phyloP scores from a whole-genome alignment of 108 stramenopile genomes.

The Fistulifera pelliculosa region DNA sequence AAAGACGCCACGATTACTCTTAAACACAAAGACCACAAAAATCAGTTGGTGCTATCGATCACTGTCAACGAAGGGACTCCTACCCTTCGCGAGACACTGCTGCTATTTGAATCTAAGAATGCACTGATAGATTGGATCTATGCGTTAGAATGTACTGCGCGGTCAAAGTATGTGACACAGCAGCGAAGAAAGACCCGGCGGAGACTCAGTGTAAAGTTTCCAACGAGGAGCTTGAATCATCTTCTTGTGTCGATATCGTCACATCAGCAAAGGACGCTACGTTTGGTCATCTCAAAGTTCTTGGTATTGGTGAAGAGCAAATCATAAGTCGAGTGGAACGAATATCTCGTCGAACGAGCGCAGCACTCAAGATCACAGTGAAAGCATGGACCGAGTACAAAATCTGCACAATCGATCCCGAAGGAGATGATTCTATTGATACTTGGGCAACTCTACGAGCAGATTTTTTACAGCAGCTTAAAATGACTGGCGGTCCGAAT shows the following conservation, averaged over 20 bases:
- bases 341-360: conserved; percentile 17
- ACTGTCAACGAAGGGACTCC: no score
- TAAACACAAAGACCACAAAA: conserved; percentile 40
- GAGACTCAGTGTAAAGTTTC: background rate
- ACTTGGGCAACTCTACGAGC: conserved; percentile 70
- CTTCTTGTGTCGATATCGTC: background rate
- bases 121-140: conserved; percentile 43
- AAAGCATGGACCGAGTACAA: conserved; percentile 65
- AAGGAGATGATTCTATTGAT: conserved; percentile 63
- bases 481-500: conserved; percentile 43
- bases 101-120: conserved; percentile 51
- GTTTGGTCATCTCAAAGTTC: conserved; percentile 15
- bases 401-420: conserved; percentile 65
- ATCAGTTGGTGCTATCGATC: no score
- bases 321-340: conserved; percentile 19
- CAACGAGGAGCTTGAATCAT: no score
- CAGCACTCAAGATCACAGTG: conserved; percentile 47
- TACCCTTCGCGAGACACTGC: conserved; percentile 28
- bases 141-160: conserved; percentile 30
- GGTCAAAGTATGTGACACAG: conserved; percentile 9
- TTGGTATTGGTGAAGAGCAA: conserved; percentile 19
- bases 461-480: conserved; percentile 67
- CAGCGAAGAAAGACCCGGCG: background rate
- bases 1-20: conserved; percentile 37
- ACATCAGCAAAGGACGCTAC: conserved; percentile 17